Evolutionary conservation across 1,139 yeast species (phyloP).

Genomic region (Nakaseomyces kungkrabaensis): DNA sequence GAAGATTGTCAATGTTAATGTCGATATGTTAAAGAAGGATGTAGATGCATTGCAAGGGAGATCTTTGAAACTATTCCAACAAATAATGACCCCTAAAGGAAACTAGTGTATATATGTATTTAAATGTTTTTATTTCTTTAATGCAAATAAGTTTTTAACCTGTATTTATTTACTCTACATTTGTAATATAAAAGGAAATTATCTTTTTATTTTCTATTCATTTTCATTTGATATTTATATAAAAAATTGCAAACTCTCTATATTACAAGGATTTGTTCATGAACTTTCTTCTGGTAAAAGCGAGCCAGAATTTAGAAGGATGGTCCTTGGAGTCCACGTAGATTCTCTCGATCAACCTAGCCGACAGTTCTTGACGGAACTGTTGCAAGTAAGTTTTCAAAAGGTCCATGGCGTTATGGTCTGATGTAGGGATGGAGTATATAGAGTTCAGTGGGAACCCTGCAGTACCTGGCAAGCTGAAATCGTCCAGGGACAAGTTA

Average conservation of each 20-base stretch:
- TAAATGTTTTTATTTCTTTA: not conserved
- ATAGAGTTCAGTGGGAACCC: constrained; percentile 86
- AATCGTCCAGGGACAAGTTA: constrained; percentile 78
- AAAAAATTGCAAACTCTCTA: not conserved
- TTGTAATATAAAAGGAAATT: no score
- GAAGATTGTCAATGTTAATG: constrained; percentile 17
- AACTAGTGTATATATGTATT: not conserved
- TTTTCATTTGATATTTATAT: not conserved
- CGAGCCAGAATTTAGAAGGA: constrained; percentile 86
- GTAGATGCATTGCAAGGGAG: constrained; percentile 43
- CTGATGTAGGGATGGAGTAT: constrained; percentile 60
- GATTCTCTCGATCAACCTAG: constrained; percentile 64
- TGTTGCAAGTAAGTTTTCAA: constrained; percentile 76
- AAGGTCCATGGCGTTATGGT: constrained; percentile 66
- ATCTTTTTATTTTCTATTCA: no score
- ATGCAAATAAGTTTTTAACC: no score
- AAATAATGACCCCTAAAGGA: constrained; percentile 39
- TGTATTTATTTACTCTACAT: no score
- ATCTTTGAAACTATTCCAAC: constrained; percentile 43
- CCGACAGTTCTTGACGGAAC: constrained; percentile 88
- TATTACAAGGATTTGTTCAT: constrained; percentile 64
- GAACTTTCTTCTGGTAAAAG: constrained; percentile 87
- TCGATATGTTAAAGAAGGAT: constrained; percentile 32
- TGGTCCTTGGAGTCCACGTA: constrained; percentile 38
- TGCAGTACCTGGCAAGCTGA: constrained; percentile 89